Evolutionary conservation across 495 filamentous ascomycete species (phyloP).

Genomic region (Astrothelium subdiscretum): DNA sequence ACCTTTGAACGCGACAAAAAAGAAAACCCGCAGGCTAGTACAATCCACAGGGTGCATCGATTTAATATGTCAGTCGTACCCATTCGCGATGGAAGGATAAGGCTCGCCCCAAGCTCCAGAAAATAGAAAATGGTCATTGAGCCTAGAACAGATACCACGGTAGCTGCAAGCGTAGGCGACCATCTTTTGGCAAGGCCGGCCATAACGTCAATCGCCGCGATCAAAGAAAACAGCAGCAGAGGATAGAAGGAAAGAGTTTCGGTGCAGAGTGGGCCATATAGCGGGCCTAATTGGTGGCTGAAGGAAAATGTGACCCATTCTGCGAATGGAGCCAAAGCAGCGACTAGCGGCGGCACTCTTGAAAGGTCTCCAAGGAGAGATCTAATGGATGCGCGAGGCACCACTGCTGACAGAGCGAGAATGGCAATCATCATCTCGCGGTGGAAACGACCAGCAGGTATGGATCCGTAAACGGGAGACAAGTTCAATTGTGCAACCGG

Average conservation of each 20-base stretch:
- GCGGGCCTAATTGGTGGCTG: conserved; percentile 53
- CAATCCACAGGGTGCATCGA: conserved; percentile 56
- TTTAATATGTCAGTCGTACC: conserved; percentile 54
- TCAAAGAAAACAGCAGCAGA: conserved; percentile 54
- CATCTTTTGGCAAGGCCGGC: conserved; percentile 32
- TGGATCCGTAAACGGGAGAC: conserved; percentile 75
- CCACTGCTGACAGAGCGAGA: conserved; percentile 48
- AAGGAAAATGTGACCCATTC: conserved; percentile 56
- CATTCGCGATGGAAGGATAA: conserved; percentile 41
- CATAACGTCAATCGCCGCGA: conserved; percentile 50
- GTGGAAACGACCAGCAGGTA: conserved; percentile 63
- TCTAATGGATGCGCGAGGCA: conserved; percentile 40
- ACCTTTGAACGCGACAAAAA: conserved; percentile 52
- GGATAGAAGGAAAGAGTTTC: conserved; percentile 62
- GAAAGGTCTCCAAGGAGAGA: conserved; percentile 29
- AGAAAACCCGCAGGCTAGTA: conserved; percentile 51
- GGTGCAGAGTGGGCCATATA: conserved; percentile 61
- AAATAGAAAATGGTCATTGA: conserved; percentile 51
- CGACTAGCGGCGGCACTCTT: conserved; percentile 51
- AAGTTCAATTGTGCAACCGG: conserved; percentile 63
- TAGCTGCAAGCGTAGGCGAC: conserved; percentile 20
- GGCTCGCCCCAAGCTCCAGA: conserved; percentile 40
- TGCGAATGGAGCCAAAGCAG: conserved; percentile 58
- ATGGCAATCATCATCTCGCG: conserved; percentile 49
- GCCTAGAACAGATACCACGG: conserved; percentile 42